Percentiles rank a stretch among this genome's conserved stretches.
phyloP scores from a whole-genome alignment of 2,329 filamentous ascomycete genomes.

The Elsinoe batatas region DNA sequence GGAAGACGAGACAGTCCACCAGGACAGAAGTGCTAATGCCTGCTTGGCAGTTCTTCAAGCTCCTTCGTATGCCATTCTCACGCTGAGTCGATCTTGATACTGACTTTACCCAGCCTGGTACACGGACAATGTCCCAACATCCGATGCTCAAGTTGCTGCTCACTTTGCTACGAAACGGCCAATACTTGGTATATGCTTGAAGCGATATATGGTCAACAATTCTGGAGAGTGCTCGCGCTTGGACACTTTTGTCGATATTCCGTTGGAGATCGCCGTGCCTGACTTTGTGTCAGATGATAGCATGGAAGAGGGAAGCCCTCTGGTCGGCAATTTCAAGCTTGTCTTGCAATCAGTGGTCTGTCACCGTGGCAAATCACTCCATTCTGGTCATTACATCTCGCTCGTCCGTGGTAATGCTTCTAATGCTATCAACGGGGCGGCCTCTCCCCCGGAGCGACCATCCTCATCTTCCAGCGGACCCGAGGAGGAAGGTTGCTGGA shows the following conservation, averaged over 20 bases:
- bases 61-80: conserved; percentile 61
- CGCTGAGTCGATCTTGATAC: conserved; percentile 9
- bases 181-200: conserved; percentile 84
- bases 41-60: conserved; percentile 92
- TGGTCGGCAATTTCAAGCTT: conserved; percentile 86
- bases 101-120: conserved; percentile 61
- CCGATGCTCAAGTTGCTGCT: conserved; percentile 72
- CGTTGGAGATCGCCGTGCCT: conserved; percentile 69
- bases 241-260: conserved; percentile 83
- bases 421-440: conserved; percentile 22
- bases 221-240: conserved; percentile 60
- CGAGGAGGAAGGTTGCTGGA: conserved; percentile 59
- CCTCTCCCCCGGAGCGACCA: conserved; percentile 30
- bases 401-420: conserved; percentile 63
- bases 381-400: conserved; percentile 85
- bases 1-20: conserved; percentile 20
- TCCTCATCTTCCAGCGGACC: conserved; percentile 30
- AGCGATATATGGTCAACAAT: conserved; percentile 70
- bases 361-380: conserved; percentile 73
- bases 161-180: conserved; percentile 77
- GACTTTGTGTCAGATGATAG: conserved; percentile 81
- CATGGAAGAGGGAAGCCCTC: conserved; percentile 52
- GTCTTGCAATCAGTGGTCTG: conserved; percentile 87
- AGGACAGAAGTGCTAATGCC: conserved; percentile 85
- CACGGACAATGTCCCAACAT: conserved; percentile 53